Evolutionary conservation across 345 rosid species (phyloP).

Genomic region (rapeseed (Brassica napus)): Da-Ae NC_063435.1:1443501-1444000

Average conservation of each 20-base stretch:
- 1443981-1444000: too few species aligned
- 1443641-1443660: slow-evolving; percentile 6
- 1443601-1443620: neutral
- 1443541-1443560: neutral
- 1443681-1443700: neutral
- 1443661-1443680: neutral
- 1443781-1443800: too few species aligned
- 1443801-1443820: too few species aligned
- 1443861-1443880: too few species aligned
- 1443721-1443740: slow-evolving; percentile 9
- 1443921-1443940: too few species aligned
- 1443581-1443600: slow-evolving; percentile 23
- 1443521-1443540: slow-evolving; percentile 28
- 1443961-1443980: too few species aligned
- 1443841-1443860: too few species aligned
- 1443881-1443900: too few species aligned
- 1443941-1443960: too few species aligned
- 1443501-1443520: slow-evolving; percentile 22
- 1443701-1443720: neutral
- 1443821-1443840: too few species aligned
- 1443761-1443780: neutral
- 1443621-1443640: slow-evolving; percentile 21
- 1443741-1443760: neutral
- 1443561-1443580: slow-evolving; percentile 31
- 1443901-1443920: too few species aligned